These are phyloP conservation scores for Ambrosia trifida DNA, from an alignment of 129 eudicot genomes.

Conservation along the genomic window DNA sequence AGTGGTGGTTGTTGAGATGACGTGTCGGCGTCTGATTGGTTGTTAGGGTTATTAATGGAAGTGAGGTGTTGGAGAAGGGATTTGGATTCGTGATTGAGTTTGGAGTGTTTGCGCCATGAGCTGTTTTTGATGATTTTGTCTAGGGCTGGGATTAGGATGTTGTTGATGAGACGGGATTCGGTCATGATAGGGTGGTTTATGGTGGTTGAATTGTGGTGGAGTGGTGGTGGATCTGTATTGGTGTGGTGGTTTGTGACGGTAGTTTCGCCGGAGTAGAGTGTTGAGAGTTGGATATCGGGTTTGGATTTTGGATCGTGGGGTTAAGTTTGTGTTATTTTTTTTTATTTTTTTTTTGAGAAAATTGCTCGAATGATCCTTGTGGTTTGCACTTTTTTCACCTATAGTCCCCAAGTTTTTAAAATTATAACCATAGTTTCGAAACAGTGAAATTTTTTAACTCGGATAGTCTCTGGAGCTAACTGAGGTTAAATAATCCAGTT, in stretches of 20 bases:
- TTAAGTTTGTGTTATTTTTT: too few species aligned
- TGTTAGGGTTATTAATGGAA: constrained; percentile 30
- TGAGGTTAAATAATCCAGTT: too few species aligned
- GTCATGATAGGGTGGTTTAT: constrained; percentile 24
- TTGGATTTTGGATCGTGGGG: constrained; percentile 13
- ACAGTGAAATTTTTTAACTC: too few species aligned
- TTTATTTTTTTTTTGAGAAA: too few species aligned
- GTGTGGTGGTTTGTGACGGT: constrained; percentile 26
- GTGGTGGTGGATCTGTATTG: constrained; percentile 19
- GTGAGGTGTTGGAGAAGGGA: constrained; percentile 63
- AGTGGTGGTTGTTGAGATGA: constrained; percentile 24
- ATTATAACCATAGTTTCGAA: too few species aligned
- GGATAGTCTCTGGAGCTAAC: too few species aligned
- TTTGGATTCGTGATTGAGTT: constrained; percentile 73
- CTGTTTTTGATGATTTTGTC: constrained; percentile 87
- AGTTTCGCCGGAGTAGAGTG: constrained; percentile 25
- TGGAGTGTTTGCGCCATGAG: constrained; percentile 91
- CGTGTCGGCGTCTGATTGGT: constrained; percentile 49
- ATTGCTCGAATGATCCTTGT: too few species aligned
- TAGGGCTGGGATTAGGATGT: constrained; percentile 63
- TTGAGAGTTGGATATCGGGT: constrained; percentile 20
- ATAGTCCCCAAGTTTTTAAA: too few species aligned
- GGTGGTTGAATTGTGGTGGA: constrained; percentile 14
- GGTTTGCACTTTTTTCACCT: too few species aligned
- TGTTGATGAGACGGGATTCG: constrained; percentile 68